A percentile compares a stretch with the other conserved stretches of the same genome.
These are phyloP conservation scores for Clarireedia sp. DNA, from an alignment of 2,329 filamentous ascomycete genomes.

Conservation along the genomic window DNA sequence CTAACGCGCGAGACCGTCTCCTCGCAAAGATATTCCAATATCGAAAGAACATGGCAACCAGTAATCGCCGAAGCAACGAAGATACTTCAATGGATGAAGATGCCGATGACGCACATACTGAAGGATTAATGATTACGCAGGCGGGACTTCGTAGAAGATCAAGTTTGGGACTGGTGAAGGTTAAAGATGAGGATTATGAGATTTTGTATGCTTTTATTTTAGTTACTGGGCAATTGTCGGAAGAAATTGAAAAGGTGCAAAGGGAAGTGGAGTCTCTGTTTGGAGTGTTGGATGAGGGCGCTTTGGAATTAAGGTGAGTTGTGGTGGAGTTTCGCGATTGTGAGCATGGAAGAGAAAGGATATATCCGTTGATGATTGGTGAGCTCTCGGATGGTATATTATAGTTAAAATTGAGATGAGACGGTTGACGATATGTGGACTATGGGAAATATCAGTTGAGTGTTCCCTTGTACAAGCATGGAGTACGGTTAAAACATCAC, in stretches of 20 bases:
- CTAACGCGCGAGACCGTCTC: constrained; percentile 71
- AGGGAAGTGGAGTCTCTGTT: constrained; percentile 55
- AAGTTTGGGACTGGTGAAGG: constrained; percentile 19
- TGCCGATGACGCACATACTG: neutral
- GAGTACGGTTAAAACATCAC: no score
- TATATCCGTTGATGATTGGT: no score
- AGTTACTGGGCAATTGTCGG: constrained; percentile 58
- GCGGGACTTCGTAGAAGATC: constrained; percentile 13
- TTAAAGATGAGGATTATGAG: constrained; percentile 77
- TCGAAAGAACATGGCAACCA: constrained; percentile 48
- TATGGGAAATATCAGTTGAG: no score
- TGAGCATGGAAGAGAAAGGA: no score
- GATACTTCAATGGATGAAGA: constrained; percentile 10
- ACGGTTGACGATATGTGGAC: no score
- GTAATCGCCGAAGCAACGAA: neutral
- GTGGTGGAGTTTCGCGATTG: neutral
- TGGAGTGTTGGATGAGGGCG: constrained; percentile 54
- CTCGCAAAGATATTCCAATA: constrained; percentile 85
- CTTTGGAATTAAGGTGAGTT: constrained; percentile 44
- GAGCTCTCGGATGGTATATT: neutral
- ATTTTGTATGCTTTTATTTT: constrained; percentile 84
- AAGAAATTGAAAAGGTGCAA: constrained; percentile 53
- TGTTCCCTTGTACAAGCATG: no score
- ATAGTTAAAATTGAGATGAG: neutral
- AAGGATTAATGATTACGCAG: neutral